These are phyloP conservation scores for Wickerhamomyces silvicola DNA, from an alignment of 805 yeast species.

Conservation along the genomic window DNA sequence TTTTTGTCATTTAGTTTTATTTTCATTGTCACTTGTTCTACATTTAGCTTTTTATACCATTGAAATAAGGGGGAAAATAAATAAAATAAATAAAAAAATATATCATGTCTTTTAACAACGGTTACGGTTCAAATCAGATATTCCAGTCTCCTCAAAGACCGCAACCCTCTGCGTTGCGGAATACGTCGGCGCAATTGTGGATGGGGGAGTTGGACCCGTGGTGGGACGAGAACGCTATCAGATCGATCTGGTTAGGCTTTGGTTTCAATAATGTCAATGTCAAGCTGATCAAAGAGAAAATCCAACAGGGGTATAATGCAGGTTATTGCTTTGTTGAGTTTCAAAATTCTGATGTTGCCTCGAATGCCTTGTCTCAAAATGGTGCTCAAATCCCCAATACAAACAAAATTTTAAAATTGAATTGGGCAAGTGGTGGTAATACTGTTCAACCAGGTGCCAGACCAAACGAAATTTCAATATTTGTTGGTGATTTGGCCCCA, in stretches of 20 bases:
- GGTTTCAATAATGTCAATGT: constrained; percentile 58
- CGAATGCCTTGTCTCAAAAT: constrained; percentile 58
- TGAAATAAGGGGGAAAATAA: too few relatives aligned
- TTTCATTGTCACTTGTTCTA: too few relatives aligned
- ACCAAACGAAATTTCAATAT: constrained; percentile 53
- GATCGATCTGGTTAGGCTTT: constrained; percentile 60
- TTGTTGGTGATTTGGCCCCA: constrained; percentile 79
- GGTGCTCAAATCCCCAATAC: constrained; percentile 65
- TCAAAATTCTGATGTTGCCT: constrained; percentile 50
- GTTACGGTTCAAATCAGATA: too few relatives aligned
- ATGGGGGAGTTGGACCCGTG: constrained; percentile 89
- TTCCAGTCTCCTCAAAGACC: too few relatives aligned
- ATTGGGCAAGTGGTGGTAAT: constrained; percentile 71
- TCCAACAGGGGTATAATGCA: constrained; percentile 34
- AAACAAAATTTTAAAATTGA: constrained; percentile 55
- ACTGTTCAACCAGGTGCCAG: constrained; percentile 10
- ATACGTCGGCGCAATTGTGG: constrained; percentile 42
- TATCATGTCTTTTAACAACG: too few relatives aligned
- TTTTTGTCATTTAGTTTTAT: too few relatives aligned
- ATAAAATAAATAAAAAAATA: too few relatives aligned
- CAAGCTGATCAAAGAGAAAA: constrained; percentile 67
- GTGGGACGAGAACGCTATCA: constrained; percentile 70
- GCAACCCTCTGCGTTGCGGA: constrained; percentile 10
- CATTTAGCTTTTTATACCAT: too few relatives aligned
- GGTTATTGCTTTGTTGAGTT: constrained; percentile 85